Percentiles rank a stretch among this genome's conserved stretches.
These are phyloP conservation scores for Didymella segeticola DNA, from an alignment of 2,329 filamentous ascomycete species.

Conservation along the genomic window DNA sequence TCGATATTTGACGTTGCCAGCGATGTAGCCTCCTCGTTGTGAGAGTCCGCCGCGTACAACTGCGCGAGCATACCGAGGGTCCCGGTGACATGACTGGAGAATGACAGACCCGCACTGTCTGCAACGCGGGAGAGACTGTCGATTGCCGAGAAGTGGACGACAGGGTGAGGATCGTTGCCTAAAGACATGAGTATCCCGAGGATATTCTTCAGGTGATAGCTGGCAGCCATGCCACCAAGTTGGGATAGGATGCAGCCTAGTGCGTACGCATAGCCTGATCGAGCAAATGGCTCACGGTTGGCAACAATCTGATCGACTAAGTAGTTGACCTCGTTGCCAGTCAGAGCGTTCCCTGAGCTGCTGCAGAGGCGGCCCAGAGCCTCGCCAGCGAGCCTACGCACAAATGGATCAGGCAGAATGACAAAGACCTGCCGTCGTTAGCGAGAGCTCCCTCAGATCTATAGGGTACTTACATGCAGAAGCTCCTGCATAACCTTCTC, in stretches of 20 bases:
- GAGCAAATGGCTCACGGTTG: slow-evolving; percentile 90
- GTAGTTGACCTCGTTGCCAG: slow-evolving; percentile 86
- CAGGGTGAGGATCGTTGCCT: slow-evolving; percentile 91
- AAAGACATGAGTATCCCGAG: slow-evolving; percentile 98
- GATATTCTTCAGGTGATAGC: slow-evolving; percentile 95
- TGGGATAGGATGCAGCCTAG: slow-evolving; percentile 93
- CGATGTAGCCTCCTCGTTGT: slow-evolving; percentile 82
- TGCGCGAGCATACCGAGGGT: slow-evolving; percentile 94
- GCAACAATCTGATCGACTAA: slow-evolving; percentile 92
- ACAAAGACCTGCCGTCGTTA: slow-evolving; percentile 66
- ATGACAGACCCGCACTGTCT: slow-evolving; percentile 90
- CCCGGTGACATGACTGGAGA: slow-evolving; percentile 87
- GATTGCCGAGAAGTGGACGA: slow-evolving; percentile 95
- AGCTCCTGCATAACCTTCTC: slow-evolving; percentile 74
- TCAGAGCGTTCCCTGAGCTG: slow-evolving; percentile 84
- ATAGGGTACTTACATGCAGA: slow-evolving; percentile 71
- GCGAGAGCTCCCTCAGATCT: background rate
- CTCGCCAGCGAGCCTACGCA: slow-evolving; percentile 84
- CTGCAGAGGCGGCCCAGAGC: slow-evolving; percentile 86
- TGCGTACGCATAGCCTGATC: slow-evolving; percentile 93
- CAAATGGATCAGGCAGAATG: slow-evolving; percentile 81
- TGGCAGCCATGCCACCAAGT: slow-evolving; percentile 96
- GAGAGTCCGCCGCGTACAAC: slow-evolving; percentile 88
- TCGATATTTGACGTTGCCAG: slow-evolving; percentile 89
- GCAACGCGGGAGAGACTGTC: slow-evolving; percentile 86